Conservation (phyloP, 2,329 filamentous ascomycete genomes). For the Thielaviopsis musarum region DNA sequence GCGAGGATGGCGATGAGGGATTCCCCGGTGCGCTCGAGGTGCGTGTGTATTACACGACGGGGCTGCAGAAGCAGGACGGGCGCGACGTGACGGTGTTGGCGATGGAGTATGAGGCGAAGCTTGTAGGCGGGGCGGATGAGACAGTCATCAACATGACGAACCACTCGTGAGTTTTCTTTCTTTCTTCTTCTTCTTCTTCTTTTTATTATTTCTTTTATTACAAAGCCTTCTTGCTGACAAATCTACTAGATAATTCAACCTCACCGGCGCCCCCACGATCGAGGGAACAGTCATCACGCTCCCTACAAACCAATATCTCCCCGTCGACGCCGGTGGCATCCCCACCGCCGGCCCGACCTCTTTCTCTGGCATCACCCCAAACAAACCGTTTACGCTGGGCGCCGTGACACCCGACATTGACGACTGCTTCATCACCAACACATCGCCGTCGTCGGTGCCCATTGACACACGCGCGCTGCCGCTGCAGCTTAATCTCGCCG, state of each 20-base stretch:
- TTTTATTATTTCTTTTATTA: not conserved
- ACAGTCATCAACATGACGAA: slow-evolving; percentile 89
- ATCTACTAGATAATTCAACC: slow-evolving; percentile 43
- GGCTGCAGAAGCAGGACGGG: slow-evolving; percentile 44
- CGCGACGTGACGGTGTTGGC: slow-evolving; percentile 55
- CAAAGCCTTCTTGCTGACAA: not conserved
- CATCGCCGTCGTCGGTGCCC: slow-evolving; percentile 34
- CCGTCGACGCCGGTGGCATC: slow-evolving; percentile 56
- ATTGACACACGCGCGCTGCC: slow-evolving; percentile 47
- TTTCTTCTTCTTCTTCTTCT: not conserved
- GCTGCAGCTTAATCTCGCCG: slow-evolving; percentile 50
- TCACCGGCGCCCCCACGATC: slow-evolving; percentile 34
- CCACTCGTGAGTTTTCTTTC: slow-evolving; percentile 41
- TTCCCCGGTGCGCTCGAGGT: slow-evolving; percentile 75
- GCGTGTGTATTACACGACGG: slow-evolving; percentile 61
- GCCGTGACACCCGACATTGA: slow-evolving; percentile 60
- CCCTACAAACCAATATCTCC: slow-evolving; percentile 47
- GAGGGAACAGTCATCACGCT: slow-evolving; percentile 51
- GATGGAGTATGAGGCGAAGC: slow-evolving; percentile 78
- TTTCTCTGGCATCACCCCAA: slow-evolving; percentile 48
- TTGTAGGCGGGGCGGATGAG: slow-evolving; percentile 67
- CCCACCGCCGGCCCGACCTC: slow-evolving; percentile 50
- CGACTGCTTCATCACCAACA: slow-evolving; percentile 72
- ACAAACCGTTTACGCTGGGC: slow-evolving; percentile 56
- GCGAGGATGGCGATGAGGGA: slow-evolving; percentile 70